phyloP scores from a whole-genome alignment of 768 basidiomycete species.

The Boletus edulis region DNA sequence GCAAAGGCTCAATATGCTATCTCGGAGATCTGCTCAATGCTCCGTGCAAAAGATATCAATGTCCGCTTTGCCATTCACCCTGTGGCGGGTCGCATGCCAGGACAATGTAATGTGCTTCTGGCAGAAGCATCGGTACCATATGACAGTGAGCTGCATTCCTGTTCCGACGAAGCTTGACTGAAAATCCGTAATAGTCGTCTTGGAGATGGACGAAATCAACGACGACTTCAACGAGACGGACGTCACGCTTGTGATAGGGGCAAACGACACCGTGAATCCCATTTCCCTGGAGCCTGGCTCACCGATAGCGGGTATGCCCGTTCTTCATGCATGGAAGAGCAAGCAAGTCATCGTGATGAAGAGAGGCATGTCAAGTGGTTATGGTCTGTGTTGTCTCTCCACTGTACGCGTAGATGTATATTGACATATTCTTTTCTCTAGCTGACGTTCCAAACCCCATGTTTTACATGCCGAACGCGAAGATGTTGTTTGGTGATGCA shows the following conservation, averaged over 20 bases:
- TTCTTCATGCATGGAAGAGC: slow-evolving; percentile 90
- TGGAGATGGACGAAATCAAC: slow-evolving; percentile 95
- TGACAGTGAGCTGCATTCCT: slow-evolving; percentile 55
- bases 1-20: slow-evolving; percentile 85
- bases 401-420: not conserved
- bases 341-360: slow-evolving; percentile 94
- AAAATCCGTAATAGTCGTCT: slow-evolving; percentile 53
- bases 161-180: not conserved
- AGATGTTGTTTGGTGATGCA: slow-evolving; percentile 92
- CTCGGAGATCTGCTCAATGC: slow-evolving; percentile 69
- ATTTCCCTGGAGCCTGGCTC: slow-evolving; percentile 86
- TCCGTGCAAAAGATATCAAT: slow-evolving; percentile 71
- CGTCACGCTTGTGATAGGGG: slow-evolving; percentile 87
- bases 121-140: slow-evolving; percentile 91
- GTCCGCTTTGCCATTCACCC: slow-evolving; percentile 89
- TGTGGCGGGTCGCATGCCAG: slow-evolving; percentile 91
- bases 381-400: slow-evolving; percentile 51
- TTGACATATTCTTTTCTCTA: slow-evolving; percentile 26
- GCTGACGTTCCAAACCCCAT: slow-evolving; percentile 92
- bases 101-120: slow-evolving; percentile 88
- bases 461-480: slow-evolving; percentile 89
- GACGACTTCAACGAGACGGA: slow-evolving; percentile 89
- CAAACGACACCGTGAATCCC: slow-evolving; percentile 91
- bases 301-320: slow-evolving; percentile 90
- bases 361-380: slow-evolving; percentile 84